These are phyloP conservation scores for Starmerella khaoyaiensis DNA, from an alignment of 805 yeast genomes.

Conservation along the genomic window DNA sequence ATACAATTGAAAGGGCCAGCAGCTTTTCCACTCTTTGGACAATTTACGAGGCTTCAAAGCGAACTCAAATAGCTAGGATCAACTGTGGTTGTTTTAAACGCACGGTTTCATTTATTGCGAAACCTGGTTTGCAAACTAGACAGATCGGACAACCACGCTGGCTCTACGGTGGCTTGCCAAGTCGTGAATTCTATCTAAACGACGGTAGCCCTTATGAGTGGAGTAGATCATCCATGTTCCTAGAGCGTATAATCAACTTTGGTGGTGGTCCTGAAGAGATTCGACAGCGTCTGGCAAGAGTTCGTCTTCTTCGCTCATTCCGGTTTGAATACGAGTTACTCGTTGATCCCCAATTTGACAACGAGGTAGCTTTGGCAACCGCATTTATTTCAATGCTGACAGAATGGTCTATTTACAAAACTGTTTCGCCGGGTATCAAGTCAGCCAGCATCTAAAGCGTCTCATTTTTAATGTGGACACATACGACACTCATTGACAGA, in stretches of 20 bases:
- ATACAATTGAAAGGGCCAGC: conserved; percentile 40
- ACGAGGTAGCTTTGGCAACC: conserved; percentile 45
- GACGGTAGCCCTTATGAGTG: conserved; percentile 49
- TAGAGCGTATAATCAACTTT: conserved; percentile 43
- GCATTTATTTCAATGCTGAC: conserved; percentile 50
- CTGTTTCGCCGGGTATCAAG: conserved; percentile 6
- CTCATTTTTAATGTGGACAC: neutral
- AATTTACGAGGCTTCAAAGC: conserved; percentile 32
- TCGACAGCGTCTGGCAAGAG: conserved; percentile 43
- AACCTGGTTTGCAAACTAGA: conserved; percentile 29
- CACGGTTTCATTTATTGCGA: conserved; percentile 29
- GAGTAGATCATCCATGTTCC: conserved; percentile 39
- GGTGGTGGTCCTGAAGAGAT: conserved; percentile 44
- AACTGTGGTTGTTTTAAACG: conserved; percentile 38
- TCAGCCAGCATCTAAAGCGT: neutral
- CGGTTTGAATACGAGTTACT: conserved; percentile 47
- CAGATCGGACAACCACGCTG: conserved; percentile 33
- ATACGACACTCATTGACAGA: too few species aligned
- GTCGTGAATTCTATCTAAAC: conserved; percentile 37
- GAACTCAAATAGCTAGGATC: conserved; percentile 40
- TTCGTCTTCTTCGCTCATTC: conserved; percentile 44
- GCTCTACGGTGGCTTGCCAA: conserved; percentile 28
- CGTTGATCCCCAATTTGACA: conserved; percentile 38
- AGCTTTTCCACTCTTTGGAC: conserved; percentile 42
- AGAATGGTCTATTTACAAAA: conserved; percentile 40